phyloP scores from a whole-genome alignment of 2,329 filamentous ascomycete species.

The Thelonectria blattea region DNA sequence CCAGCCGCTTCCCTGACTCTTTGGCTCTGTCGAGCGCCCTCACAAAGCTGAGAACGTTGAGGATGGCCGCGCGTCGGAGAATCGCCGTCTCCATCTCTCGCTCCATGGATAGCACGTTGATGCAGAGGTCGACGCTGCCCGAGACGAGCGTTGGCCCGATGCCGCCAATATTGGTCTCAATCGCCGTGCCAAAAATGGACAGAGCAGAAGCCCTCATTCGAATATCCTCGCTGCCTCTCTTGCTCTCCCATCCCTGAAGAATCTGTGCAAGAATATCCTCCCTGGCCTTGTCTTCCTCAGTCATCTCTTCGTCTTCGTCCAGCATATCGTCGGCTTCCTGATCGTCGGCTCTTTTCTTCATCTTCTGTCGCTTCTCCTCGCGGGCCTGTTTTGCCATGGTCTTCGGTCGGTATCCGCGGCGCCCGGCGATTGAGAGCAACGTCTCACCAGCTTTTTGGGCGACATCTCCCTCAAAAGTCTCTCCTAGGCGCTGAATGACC shows the following conservation, averaged over 20 bases:
- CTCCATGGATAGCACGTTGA: conserved; percentile 69
- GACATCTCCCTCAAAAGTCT: conserved; percentile 60
- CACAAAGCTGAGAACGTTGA: conserved; percentile 68
- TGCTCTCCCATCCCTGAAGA: conserved; percentile 71
- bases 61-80: conserved; percentile 68
- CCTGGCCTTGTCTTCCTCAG: conserved; percentile 51
- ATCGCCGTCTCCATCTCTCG: conserved; percentile 65
- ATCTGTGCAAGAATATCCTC: conserved; percentile 64
- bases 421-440: conserved; percentile 68
- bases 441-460: conserved; percentile 61
- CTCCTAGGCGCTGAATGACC: conserved; percentile 65
- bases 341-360: conserved; percentile 58
- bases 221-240: conserved; percentile 70
- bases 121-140: conserved; percentile 65
- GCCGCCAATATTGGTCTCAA: conserved; percentile 67
- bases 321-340: conserved; percentile 51
- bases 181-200: conserved; percentile 64
- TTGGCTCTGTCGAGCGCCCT: conserved; percentile 62
- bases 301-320: conserved; percentile 54
- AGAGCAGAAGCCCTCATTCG: conserved; percentile 73
- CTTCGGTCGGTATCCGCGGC: conserved; percentile 66
- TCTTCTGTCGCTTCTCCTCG: conserved; percentile 54
- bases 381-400: conserved; percentile 62
- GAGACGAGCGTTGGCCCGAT: conserved; percentile 60
- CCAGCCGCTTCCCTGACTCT: conserved; percentile 52